Percentiles rank a stretch among this genome's conserved stretches.
These are phyloP conservation scores for Aspergillus tamarii DNA, from an alignment of 2,329 filamentous ascomycete species.

Conservation along the genomic window DNA sequence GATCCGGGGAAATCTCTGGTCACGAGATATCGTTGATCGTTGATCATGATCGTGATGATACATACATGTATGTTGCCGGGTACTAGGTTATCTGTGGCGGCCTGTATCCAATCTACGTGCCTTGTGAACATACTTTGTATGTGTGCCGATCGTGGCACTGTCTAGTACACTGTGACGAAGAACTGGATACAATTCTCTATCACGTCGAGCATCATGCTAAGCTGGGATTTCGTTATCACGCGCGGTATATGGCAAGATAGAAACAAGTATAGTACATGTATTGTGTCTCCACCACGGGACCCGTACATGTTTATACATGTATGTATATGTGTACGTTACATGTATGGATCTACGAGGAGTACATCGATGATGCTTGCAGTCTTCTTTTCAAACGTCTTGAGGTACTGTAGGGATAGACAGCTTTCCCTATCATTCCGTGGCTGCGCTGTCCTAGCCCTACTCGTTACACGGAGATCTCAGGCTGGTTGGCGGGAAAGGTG, in stretches of 20 bases:
- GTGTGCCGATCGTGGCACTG: neutral
- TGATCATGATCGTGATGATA: too few species aligned
- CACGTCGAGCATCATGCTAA: neutral
- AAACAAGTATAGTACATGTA: neutral
- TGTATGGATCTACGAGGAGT: neutral
- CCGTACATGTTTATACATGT: slow-evolving; percentile 2
- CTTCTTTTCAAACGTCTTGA: neutral
- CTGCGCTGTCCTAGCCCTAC: neutral
- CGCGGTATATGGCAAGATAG: neutral
- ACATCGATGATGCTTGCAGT: neutral
- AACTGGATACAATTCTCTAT: neutral
- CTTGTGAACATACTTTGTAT: neutral
- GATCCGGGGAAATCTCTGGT: neutral
- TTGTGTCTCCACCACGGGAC: neutral
- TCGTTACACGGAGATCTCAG: neutral
- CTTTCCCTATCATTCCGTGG: neutral
- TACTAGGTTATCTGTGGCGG: too few species aligned
- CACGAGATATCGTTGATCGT: neutral
- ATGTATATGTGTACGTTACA: neutral
- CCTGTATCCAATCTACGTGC: neutral
- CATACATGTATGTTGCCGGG: neutral
- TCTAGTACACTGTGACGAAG: neutral
- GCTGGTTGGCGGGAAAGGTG: neutral
- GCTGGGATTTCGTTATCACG: neutral
- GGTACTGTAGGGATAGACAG: neutral